A percentile compares a stretch with the other conserved stretches of the same genome.
Evolutionary conservation across 75 land plant genomes (phyloP).

Genomic region (Pinus albicaulis): DNA sequence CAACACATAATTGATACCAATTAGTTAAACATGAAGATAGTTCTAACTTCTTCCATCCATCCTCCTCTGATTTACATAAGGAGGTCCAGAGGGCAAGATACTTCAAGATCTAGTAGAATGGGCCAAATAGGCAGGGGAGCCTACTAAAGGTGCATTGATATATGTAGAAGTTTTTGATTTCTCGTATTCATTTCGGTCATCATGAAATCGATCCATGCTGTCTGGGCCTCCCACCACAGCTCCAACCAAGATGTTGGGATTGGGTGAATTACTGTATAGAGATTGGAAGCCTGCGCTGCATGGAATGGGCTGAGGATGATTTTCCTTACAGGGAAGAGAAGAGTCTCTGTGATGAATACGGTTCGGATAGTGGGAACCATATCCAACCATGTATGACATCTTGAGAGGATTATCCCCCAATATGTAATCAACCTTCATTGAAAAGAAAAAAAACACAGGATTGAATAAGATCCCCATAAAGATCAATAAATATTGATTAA

Average conservation of each 20-base stretch:
- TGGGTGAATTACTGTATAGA: constrained; percentile 49
- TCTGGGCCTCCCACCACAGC: constrained; percentile 95
- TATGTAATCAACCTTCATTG: constrained; percentile 82
- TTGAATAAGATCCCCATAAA: too few relatives aligned
- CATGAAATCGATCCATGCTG: constrained; percentile 50
- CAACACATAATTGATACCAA: too few relatives aligned
- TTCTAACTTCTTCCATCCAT: too few relatives aligned
- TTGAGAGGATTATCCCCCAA: constrained; percentile 77
- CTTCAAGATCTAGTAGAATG: too few relatives aligned
- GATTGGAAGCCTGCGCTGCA: constrained; percentile 64
- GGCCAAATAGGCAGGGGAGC: constrained; percentile 72
- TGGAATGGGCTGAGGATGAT: constrained; percentile 52
- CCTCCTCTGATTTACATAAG: too few relatives aligned
- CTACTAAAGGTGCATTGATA: constrained; percentile 89
- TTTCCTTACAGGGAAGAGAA: constrained; percentile 63
- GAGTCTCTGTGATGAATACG: constrained; percentile 91
- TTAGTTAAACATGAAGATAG: too few relatives aligned
- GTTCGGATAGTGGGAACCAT: constrained; percentile 71
- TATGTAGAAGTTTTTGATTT: constrained; percentile 87
- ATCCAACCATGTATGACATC: constrained; percentile 99
- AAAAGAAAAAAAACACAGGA: too few relatives aligned
- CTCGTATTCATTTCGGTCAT: constrained; percentile 59
- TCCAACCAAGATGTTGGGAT: constrained; percentile 79
- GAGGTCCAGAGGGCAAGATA: too few relatives aligned
- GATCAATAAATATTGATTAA: too few relatives aligned